These are phyloP conservation scores for Pythium myriotylum DNA, from an alignment of 352 stramenopile species.

Conservation along the genomic window DNA sequence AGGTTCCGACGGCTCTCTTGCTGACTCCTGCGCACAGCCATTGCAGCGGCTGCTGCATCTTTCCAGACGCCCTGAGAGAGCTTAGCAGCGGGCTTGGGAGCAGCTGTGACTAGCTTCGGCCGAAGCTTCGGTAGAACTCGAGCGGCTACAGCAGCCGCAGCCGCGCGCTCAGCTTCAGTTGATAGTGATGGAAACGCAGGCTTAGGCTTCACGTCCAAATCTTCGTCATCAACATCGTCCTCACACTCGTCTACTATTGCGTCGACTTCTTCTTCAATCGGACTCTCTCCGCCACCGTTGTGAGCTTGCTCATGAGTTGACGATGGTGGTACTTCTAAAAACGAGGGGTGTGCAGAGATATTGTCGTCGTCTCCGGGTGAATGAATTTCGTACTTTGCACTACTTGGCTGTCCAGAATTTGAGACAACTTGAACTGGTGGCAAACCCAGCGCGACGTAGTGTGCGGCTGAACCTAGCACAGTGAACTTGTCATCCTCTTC, in stretches of 20 bases:
- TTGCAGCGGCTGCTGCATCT: constrained; percentile 1
- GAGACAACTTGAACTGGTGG: constrained; percentile 4
- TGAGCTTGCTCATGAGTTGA: background rate
- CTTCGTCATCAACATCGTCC: constrained; percentile 9
- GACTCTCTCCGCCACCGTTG: background rate
- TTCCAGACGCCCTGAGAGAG: constrained; percentile 6
- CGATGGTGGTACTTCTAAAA: too few species aligned
- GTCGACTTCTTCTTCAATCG: constrained; percentile 10
- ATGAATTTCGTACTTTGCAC: too few species aligned
- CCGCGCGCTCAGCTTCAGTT: background rate
- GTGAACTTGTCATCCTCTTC: background rate
- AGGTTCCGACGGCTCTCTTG: constrained; percentile 30
- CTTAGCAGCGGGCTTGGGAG: background rate
- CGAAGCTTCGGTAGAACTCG: constrained; percentile 5
- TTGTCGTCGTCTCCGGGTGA: too few species aligned
- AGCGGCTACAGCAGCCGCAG: background rate
- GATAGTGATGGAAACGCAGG: background rate
- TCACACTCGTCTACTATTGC: constrained; percentile 19
- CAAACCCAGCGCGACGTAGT: background rate
- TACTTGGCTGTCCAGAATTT: background rate
- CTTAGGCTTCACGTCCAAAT: background rate
- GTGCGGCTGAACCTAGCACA: background rate
- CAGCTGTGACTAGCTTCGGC: background rate
- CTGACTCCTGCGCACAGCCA: constrained; percentile 2
- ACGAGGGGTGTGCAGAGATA: too few species aligned